Evolutionary conservation across 2,329 filamentous ascomycete species (phyloP), one percentile per base, ranked within the genome.

Genomic region (Neofusicoccum laricinum): DNA sequence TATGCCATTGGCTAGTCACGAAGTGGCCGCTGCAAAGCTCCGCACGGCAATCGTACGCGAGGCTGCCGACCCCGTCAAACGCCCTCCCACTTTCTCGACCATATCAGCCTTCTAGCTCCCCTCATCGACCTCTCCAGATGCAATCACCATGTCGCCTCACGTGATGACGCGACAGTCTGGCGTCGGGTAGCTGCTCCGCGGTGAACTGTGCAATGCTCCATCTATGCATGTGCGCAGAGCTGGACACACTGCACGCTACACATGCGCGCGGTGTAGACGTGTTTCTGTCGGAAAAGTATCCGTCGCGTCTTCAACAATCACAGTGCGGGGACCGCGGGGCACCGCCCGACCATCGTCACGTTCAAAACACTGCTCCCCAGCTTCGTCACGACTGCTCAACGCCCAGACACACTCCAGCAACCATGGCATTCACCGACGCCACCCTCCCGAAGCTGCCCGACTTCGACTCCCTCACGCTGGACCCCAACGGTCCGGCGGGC

Each of bases 401-500:
- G 17, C 14, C n/a, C 30, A 50, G 25, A 5, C 4, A 4, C 48
- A 50, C 15, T 14, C 2, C 15, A 43, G 14, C 21, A 15, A 43
- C 10, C 40, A 59, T 59, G 55, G 21, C 55, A 10, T 59, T 59
- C n/a, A 59, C 55, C n/a, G 15, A 59, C 15, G 25, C 55, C n/a
- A 71, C 68, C 45, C 55, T 59, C 11, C 55, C 55, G 4, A 19
- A 38, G 7, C 69, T 74, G 2, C 75, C 75, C 2, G 71, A 74
- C 1, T 85, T 84, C 66, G 73, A 80, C 6, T 73, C 78, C 2
- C 79, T 86, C 0, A 84, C 84, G 0, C 76, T 86, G 1, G 77
- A 79, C 64, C 80, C 81, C 51, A 71, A 77, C 64, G 83, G 82
- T 0, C 83, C 84, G 6, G 77, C 73, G 2, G 81, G 82, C 7